Conservation (phyloP, 2,329 filamentous ascomycete genomes). For the Fusarium sp. region DNA sequence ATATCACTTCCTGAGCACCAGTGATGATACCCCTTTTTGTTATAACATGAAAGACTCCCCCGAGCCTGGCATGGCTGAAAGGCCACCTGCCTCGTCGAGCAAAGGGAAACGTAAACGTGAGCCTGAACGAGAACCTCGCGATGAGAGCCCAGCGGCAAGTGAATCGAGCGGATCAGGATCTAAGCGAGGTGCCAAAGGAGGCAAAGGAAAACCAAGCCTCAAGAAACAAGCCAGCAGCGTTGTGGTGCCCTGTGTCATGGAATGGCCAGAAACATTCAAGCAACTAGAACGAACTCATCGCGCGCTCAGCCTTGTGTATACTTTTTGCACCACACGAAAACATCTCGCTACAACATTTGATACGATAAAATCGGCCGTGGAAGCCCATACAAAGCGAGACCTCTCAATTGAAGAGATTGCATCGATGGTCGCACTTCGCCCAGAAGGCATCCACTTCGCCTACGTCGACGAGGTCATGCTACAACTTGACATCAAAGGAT, state of each 20-base stretch:
- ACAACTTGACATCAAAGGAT: conserved; percentile 80
- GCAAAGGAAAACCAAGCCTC: conserved; percentile 16
- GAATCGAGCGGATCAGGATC: conserved; percentile 8
- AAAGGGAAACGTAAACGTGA: conserved; percentile 39
- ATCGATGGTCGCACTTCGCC: conserved; percentile 80
- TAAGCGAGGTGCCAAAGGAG: conserved; percentile 6
- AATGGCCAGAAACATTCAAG: conserved; percentile 82
- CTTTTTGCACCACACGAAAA: conserved; percentile 93
- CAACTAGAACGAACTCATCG: conserved; percentile 80
- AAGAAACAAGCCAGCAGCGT: conserved; percentile 33
- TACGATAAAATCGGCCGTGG: conserved; percentile 85
- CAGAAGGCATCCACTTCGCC: conserved; percentile 81
- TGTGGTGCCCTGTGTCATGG: conserved; percentile 48
- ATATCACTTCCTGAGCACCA: neutral
- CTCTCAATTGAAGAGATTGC: conserved; percentile 83
- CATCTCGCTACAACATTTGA: conserved; percentile 93
- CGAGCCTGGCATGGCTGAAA: neutral
- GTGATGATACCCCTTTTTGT: conserved; percentile 9
- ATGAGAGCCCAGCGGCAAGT: conserved; percentile 14
- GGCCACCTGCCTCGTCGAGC: neutral
- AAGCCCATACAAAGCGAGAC: conserved; percentile 79
- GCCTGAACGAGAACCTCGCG: conserved; percentile 1
- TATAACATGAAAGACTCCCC: conserved; percentile 7
- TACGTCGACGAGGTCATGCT: conserved; percentile 89
- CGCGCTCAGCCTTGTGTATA: conserved; percentile 92